phyloP scores from a whole-genome alignment of 2,329 filamentous ascomycete species.

The Colletotrichum sp. region DNA sequence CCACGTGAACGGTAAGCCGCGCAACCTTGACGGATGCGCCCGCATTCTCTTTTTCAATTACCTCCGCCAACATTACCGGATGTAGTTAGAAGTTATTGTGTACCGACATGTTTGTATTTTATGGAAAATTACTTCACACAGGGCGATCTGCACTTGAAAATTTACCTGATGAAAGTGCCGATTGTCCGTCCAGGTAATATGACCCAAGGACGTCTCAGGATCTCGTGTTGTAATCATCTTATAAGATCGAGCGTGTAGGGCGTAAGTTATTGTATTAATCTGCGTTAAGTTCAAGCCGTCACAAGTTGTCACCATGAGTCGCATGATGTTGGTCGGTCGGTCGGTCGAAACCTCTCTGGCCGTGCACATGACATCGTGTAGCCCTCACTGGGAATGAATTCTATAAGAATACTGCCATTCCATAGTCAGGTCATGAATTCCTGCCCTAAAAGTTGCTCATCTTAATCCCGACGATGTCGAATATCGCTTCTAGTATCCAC shows the following conservation, averaged over 20 bases:
- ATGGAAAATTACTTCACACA: background rate
- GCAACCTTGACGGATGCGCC: background rate
- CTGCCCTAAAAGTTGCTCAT: background rate
- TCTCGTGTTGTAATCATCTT: background rate
- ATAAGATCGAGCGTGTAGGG: background rate
- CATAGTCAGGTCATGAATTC: background rate
- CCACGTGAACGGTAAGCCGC: too few relatives aligned
- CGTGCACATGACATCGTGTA: too few relatives aligned
- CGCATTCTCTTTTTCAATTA: background rate
- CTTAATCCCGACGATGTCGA: background rate
- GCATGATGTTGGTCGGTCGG: too few relatives aligned
- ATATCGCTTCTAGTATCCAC: background rate
- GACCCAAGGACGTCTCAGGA: too few relatives aligned
- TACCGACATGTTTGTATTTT: background rate
- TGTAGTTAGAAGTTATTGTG: background rate
- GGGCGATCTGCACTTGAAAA: background rate
- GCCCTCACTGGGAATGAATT: too few relatives aligned
- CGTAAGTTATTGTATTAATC: background rate
- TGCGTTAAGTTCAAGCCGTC: background rate
- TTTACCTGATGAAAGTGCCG: too few relatives aligned
- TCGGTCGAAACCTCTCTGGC: too few relatives aligned
- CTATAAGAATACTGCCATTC: background rate
- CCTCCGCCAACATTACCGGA: background rate
- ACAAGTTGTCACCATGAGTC: background rate
- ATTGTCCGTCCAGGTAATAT: too few relatives aligned